A percentile compares a stretch with the other conserved stretches of the same genome.
phyloP scores from a whole-genome alignment of 1,284 basidiomycete species.

The Agroathelia rolfsii region DNA sequence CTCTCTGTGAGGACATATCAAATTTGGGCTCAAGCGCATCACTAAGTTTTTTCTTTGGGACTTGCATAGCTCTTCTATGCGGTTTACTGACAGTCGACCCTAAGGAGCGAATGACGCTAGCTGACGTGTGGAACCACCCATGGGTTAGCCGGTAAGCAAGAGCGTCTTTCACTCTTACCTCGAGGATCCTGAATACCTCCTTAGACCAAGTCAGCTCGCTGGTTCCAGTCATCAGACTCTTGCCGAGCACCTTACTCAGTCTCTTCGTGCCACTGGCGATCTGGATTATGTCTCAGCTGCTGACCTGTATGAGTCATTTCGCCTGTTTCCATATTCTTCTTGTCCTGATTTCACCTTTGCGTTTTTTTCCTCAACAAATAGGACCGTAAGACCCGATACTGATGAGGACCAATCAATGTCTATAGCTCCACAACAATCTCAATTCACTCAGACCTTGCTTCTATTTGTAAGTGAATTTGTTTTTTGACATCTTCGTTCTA shows the following conservation, averaged over 20 bases:
- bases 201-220: slow-evolving; percentile 64
- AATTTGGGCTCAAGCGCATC: not conserved
- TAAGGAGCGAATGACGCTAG: slow-evolving; percentile 56
- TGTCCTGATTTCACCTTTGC: slow-evolving; percentile 3
- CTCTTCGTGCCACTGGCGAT: slow-evolving; percentile 58
- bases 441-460: slow-evolving; percentile 53
- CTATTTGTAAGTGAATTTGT: slow-evolving; percentile 40
- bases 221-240: slow-evolving; percentile 40
- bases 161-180: slow-evolving; percentile 11
- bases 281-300: slow-evolving; percentile 55
- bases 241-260: slow-evolving; percentile 62
- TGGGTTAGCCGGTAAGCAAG: slow-evolving; percentile 82
- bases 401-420: slow-evolving; percentile 54
- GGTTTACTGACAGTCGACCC: slow-evolving; percentile 74
- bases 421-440: slow-evolving; percentile 31
- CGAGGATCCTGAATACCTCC: not conserved
- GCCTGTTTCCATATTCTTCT: slow-evolving; percentile 4
- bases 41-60: not conserved
- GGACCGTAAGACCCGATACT: no score
- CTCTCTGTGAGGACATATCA: slow-evolving; percentile 41
- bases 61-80: slow-evolving; percentile 52
- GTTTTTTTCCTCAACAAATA: slow-evolving; percentile 15
- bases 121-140: slow-evolving; percentile 60
- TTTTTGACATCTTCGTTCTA: slow-evolving; percentile 2
- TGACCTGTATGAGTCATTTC: slow-evolving; percentile 20